These are phyloP conservation scores for Daldinia eschscholtzii DNA, from an alignment of 2,329 filamentous ascomycete species.

Conservation along the genomic window DNA sequence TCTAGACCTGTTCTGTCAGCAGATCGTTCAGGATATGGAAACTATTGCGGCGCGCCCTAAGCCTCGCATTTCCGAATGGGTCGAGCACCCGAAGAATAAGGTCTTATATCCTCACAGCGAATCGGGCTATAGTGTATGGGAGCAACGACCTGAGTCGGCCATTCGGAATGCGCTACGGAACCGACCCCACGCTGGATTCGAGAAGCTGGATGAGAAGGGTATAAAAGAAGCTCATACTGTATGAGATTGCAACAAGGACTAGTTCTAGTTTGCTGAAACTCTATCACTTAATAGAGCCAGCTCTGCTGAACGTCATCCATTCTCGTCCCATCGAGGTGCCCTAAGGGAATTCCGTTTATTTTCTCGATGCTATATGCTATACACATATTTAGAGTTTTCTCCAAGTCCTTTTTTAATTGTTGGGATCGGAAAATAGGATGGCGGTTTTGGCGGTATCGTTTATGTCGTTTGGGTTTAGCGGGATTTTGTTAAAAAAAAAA, in stretches of 20 bases:
- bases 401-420: slow-evolving; percentile 25
- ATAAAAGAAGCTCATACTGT: slow-evolving; percentile 28
- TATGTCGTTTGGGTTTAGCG: slow-evolving; percentile 25
- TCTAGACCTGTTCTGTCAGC: slow-evolving; percentile 80
- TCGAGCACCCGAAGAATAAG: slow-evolving; percentile 61
- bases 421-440: slow-evolving; percentile 12
- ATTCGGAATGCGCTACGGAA: slow-evolving; percentile 49
- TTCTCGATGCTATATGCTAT: background rate
- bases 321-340: background rate
- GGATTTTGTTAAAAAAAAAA: slow-evolving; percentile 23
- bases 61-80: slow-evolving; percentile 64
- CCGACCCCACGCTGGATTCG: slow-evolving; percentile 45
- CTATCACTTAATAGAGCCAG: background rate
- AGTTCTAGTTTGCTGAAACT: background rate
- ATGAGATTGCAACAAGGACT: slow-evolving; percentile 5
- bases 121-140: slow-evolving; percentile 49
- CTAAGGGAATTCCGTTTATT: background rate
- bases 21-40: slow-evolving; percentile 80
- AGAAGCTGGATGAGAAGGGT: slow-evolving; percentile 18
- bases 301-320: background rate
- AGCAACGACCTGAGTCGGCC: slow-evolving; percentile 46
- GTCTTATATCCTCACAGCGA: slow-evolving; percentile 63
- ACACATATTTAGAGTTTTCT: background rate
- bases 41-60: slow-evolving; percentile 73
- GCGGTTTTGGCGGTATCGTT: slow-evolving; percentile 11